A percentile compares a stretch with the other conserved stretches of the same genome.
Conservation (phyloP, 2,329 filamentous ascomycete genomes). For the Ophiostoma sp. region DNA sequence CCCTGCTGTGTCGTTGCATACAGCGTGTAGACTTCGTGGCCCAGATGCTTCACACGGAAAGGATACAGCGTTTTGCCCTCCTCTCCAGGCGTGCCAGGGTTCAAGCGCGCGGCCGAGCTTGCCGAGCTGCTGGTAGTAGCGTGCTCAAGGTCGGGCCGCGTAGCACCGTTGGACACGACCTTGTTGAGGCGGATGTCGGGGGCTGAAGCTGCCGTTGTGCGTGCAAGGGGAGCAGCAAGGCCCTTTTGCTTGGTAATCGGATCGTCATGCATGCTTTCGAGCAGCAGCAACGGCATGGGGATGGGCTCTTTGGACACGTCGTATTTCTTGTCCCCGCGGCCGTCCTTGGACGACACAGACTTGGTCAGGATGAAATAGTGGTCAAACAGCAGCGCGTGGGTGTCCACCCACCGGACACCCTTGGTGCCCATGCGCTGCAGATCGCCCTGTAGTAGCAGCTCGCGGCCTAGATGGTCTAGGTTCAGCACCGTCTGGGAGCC, state of each 20-base stretch:
- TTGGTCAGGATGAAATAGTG: constrained; percentile 95
- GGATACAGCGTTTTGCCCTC: constrained; percentile 86
- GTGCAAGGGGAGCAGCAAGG: constrained; percentile 56
- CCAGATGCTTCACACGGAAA: constrained; percentile 92
- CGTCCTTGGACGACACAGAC: constrained; percentile 58
- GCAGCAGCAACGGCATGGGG: constrained; percentile 88
- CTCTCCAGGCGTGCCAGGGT: constrained; percentile 45
- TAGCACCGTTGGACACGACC: constrained; percentile 43
- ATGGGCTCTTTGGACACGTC: constrained; percentile 95
- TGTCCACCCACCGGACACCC: constrained; percentile 89
- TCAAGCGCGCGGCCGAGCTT: constrained; percentile 45
- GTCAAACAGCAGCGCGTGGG: constrained; percentile 88
- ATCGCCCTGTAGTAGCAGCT: constrained; percentile 84
- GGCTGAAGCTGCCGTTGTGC: constrained; percentile 53
- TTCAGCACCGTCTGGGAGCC: constrained; percentile 88
- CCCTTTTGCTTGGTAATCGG: constrained; percentile 79
- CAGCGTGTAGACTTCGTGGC: constrained; percentile 85
- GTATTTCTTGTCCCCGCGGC: constrained; percentile 72
- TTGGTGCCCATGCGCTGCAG: constrained; percentile 82
- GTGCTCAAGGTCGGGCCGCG: constrained; percentile 59
- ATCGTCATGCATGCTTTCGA: constrained; percentile 90
- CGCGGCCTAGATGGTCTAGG: constrained; percentile 85
- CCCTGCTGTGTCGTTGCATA: constrained; percentile 73
- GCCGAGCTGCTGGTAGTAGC: constrained; percentile 62
- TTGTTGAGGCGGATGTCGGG: constrained; percentile 55